phyloP scores from a whole-genome alignment of 2,329 filamentous ascomycete species.

The Blastomyces silverae region DNA sequence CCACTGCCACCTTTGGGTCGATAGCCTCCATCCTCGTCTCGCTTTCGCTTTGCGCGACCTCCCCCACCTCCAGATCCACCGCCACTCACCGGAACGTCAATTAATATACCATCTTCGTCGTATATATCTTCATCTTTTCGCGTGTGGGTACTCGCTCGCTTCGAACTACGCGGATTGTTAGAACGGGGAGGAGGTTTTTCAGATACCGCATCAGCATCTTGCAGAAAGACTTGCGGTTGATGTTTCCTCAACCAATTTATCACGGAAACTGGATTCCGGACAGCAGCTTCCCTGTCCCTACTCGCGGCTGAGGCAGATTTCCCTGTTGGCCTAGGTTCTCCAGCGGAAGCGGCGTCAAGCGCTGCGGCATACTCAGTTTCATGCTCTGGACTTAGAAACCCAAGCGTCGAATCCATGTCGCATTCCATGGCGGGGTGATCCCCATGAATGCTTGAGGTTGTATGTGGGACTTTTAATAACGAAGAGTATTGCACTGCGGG shows the following conservation, averaged over 20 bases:
- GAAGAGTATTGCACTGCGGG: slow-evolving; percentile 32
- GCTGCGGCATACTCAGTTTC: slow-evolving; percentile 40
- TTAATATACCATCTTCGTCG: slow-evolving; percentile 39
- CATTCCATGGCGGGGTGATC: slow-evolving; percentile 20
- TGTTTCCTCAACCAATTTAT: slow-evolving; percentile 92
- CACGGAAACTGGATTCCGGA: slow-evolving; percentile 80
- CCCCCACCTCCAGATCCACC: slow-evolving; percentile 11
- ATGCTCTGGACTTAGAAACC: slow-evolving; percentile 41
- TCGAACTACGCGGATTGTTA: slow-evolving; percentile 38
- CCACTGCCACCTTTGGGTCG: slow-evolving; percentile 43
- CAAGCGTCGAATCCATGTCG: slow-evolving; percentile 32
- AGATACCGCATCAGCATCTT: slow-evolving; percentile 56
- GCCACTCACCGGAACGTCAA: slow-evolving; percentile 32
- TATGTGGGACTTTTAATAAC: slow-evolving; percentile 32
- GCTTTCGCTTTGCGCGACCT: slow-evolving; percentile 41
- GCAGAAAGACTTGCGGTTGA: slow-evolving; percentile 75
- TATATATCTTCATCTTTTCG: slow-evolving; percentile 39
- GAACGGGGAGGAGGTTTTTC: slow-evolving; percentile 40
- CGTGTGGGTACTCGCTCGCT: slow-evolving; percentile 32
- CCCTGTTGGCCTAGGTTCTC: slow-evolving; percentile 44
- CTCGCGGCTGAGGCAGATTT: slow-evolving; percentile 43
- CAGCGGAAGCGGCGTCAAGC: slow-evolving; percentile 46
- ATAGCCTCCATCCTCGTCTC: slow-evolving; percentile 44
- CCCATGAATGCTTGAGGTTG: slow-evolving; percentile 19
- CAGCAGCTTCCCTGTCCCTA: slow-evolving; percentile 48